A percentile compares a stretch with the other conserved stretches of the same genome.
Conservation (phyloP, 441 rosid genomes). For the Populus hybrid region DNA sequence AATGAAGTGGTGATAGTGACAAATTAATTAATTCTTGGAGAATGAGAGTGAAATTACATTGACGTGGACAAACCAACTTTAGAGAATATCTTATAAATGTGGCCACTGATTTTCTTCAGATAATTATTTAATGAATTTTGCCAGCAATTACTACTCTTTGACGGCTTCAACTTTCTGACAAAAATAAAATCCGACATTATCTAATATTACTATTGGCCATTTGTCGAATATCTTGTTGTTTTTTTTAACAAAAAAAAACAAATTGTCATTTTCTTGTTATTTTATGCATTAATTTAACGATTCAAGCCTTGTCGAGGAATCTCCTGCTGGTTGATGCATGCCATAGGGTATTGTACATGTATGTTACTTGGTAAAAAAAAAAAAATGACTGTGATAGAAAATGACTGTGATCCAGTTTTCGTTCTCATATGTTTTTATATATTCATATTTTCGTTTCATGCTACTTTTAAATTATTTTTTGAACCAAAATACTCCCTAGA, state of each 20-base stretch:
- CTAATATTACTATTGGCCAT: background rate
- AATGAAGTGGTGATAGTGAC: background rate
- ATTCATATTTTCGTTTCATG: too few species aligned
- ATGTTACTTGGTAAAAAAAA: background rate
- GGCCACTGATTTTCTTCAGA: background rate
- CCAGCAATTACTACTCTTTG: background rate
- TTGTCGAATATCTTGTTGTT: background rate
- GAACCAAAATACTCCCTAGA: too few species aligned
- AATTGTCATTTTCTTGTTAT: background rate
- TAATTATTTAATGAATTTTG: background rate
- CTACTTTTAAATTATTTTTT: too few species aligned
- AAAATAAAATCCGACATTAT: background rate
- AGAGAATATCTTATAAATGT: conserved; percentile 7
- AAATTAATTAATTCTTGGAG: conserved; percentile 1
- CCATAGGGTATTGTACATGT: background rate
- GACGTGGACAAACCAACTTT: background rate
- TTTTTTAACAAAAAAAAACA: too few species aligned
- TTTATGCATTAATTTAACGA: background rate
- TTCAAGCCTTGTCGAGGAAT: background rate
- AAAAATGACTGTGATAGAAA: too few species aligned
- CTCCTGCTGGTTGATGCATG: background rate
- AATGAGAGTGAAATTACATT: background rate
- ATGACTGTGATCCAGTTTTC: too few species aligned
- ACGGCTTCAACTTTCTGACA: background rate
- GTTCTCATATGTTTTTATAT: too few species aligned